A percentile compares a stretch with the other conserved stretches of the same genome.
These are phyloP conservation scores for Vicia sativa DNA, from an alignment of 306 rosid genomes.

Conservation along the genomic window DNA sequence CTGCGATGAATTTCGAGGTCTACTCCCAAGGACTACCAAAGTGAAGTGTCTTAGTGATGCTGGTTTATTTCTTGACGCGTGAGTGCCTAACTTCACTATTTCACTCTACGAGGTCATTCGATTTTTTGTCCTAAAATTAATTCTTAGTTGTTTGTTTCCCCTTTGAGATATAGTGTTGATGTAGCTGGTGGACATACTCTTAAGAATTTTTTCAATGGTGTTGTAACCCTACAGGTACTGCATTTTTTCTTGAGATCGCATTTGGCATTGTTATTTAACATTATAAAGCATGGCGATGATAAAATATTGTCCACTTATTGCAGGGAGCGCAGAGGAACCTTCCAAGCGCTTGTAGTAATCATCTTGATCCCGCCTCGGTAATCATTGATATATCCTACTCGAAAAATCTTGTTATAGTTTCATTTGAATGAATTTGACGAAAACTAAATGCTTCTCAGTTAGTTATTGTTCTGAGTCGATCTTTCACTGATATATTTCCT, in stretches of 20 bases:
- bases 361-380: constrained; percentile 87
- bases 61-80: constrained; percentile 90
- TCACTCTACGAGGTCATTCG: constrained; percentile 27
- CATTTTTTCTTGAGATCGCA: not conserved
- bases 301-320: constrained; percentile 31
- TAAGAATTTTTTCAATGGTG: constrained; percentile 63
- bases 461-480: constrained; percentile 31
- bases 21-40: constrained; percentile 63
- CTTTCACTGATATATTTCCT: constrained; percentile 11
- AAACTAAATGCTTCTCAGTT: constrained; percentile 16
- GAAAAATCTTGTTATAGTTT: constrained; percentile 10
- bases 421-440: constrained; percentile 36
- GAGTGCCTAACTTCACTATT: constrained; percentile 34
- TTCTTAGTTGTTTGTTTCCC: constrained; percentile 11
- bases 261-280: constrained; percentile 17
- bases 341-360: constrained; percentile 65
- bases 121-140: constrained; percentile 32
- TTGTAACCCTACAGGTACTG: constrained; percentile 73
- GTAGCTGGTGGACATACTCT: constrained; percentile 70
- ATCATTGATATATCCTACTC: constrained; percentile 26
- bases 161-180: constrained; percentile 54
- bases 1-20: constrained; percentile 71
- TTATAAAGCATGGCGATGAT: constrained; percentile 10
- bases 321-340: constrained; percentile 67
- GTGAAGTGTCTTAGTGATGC: constrained; percentile 96